These are phyloP conservation scores for Lichtheimia corymbifera DNA, from an alignment of 371 early-diverging fungal species.

Conservation along the genomic window DNA sequence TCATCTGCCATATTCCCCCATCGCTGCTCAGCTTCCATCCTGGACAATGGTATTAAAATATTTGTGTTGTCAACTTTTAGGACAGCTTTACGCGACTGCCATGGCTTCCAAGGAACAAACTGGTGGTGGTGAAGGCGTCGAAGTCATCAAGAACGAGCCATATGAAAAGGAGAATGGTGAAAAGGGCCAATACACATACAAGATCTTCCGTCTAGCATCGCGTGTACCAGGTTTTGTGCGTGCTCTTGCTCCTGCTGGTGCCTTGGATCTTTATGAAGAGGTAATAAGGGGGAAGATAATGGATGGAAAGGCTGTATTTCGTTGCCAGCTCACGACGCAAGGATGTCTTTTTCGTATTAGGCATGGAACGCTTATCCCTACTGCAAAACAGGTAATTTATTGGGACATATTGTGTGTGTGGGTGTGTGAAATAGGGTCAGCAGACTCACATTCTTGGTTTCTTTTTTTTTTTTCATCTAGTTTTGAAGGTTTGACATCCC, in stretches of 20 bases:
- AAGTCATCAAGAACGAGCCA: slow-evolving; percentile 44
- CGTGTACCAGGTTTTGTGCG: slow-evolving; percentile 63
- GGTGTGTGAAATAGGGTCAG: no score
- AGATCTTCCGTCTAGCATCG: slow-evolving; percentile 68
- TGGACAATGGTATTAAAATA: background rate
- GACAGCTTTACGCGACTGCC: slow-evolving; percentile 74
- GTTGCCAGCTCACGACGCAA: no score
- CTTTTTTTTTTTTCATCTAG: background rate
- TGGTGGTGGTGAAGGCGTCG: slow-evolving; percentile 61
- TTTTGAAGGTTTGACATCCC: slow-evolving; percentile 17
- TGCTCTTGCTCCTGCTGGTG: slow-evolving; percentile 60
- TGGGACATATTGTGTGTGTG: background rate
- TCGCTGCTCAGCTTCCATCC: background rate
- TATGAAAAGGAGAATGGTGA: slow-evolving; percentile 56
- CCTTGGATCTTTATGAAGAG: slow-evolving; percentile 71
- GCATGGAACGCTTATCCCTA: slow-evolving; percentile 88
- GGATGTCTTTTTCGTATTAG: slow-evolving; percentile 12
- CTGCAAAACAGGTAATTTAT: slow-evolving; percentile 69
- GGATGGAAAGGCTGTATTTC: background rate
- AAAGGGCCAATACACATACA: slow-evolving; percentile 79
- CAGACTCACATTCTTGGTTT: no score
- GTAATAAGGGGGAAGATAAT: slow-evolving; percentile 9
- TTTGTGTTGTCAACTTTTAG: slow-evolving; percentile 22
- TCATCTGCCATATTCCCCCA: background rate
- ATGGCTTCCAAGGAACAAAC: slow-evolving; percentile 76